A percentile compares a stretch with the other conserved stretches of the same genome.
Conservation (phyloP, 83 land plant species). For the Thuja plicata region DNA sequence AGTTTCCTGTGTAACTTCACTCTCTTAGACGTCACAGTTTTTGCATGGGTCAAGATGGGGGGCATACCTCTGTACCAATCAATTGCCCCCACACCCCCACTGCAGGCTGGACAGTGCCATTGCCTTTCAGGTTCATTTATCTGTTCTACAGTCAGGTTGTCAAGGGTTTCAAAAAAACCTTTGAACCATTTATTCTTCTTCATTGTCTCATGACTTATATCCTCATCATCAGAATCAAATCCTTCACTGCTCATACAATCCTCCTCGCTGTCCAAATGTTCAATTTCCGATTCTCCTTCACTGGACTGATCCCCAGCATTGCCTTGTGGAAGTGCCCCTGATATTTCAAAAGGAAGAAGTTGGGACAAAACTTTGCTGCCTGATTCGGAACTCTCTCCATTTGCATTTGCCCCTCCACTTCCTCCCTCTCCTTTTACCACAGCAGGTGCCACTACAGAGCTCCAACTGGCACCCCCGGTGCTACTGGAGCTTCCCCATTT, state of each 20-base stretch:
- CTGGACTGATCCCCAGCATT: conserved; percentile 6
- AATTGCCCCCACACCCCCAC: conserved; percentile 71
- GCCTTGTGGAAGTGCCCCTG: conserved; percentile 4
- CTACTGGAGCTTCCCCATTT: conserved; percentile 27
- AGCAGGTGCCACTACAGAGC: conserved; percentile 2
- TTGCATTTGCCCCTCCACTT: background rate
- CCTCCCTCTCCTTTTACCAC: background rate
- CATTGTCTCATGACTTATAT: conserved; percentile 48
- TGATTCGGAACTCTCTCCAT: background rate
- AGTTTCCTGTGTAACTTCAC: conserved; percentile 60
- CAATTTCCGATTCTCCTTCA: conserved; percentile 26
- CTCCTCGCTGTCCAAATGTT: conserved; percentile 43
- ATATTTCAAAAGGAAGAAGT: conserved; percentile 21
- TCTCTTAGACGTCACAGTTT: conserved; percentile 48
- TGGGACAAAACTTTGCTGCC: conserved; percentile 27
- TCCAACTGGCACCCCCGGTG: conserved; percentile 21
- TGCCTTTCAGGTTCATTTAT: conserved; percentile 60
- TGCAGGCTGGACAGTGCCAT: conserved; percentile 84
- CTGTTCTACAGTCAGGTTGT: conserved; percentile 40
- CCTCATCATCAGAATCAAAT: conserved; percentile 53
- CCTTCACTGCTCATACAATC: conserved; percentile 50
- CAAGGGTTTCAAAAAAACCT: conserved; percentile 45
- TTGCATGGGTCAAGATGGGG: conserved; percentile 66
- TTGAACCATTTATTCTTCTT: conserved; percentile 63
- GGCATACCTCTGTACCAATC: conserved; percentile 76